Evolutionary conservation across 78 protist genomes (phyloP), one percentile per base, ranked within the genome.

Genomic region (Diacronema lutheri): DNA sequence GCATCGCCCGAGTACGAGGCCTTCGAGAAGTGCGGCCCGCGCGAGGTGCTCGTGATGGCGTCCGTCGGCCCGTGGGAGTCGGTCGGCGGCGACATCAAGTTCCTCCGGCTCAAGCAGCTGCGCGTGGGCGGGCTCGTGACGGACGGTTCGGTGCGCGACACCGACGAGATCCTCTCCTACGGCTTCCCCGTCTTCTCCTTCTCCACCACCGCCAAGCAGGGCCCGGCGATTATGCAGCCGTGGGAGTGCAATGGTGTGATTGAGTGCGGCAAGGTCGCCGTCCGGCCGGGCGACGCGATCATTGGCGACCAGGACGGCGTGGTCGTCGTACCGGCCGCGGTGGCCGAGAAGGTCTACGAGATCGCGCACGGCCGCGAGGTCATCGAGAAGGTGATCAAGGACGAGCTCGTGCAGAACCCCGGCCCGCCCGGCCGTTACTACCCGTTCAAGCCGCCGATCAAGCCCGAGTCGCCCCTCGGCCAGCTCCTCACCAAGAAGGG

Each of bases 1-100:
- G 64, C 29, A 14, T 81, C 86, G 25, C 86, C 86, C 26, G 86
- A 81, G 77, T 81, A 81, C 65, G 86, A 81, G 78, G 86, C 86
- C n/a, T 81, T 81, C 40, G 86, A 81, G 86, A 4, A 16, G 86
- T 80, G 85, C 38, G 85, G 73, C 44, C 66, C 82, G 46, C 50
- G 55, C 21, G 68, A 62, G 78, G 77, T 81, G 58, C 60, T 81
- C 31, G 66, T 56, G 57, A 81, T 81, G 71, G 41, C 86, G 37
- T 81, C 86, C 23, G 86, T 81, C 41, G 86, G 86, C 31, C 86
- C 86, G 64, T 81, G 86, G 86, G 86, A 81, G 60, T 81, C 86
- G 56, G 77, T 65, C 1, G 86, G 86, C 74, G 86, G 86, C 21
- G 86, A 81, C 62, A 81, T 81, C 86, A 81, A 81, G 86, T 81